These are phyloP conservation scores for Bryum argenteum DNA, from an alignment of 225 moss, liverwort and hornwort species.

Conservation along the genomic window DNA sequence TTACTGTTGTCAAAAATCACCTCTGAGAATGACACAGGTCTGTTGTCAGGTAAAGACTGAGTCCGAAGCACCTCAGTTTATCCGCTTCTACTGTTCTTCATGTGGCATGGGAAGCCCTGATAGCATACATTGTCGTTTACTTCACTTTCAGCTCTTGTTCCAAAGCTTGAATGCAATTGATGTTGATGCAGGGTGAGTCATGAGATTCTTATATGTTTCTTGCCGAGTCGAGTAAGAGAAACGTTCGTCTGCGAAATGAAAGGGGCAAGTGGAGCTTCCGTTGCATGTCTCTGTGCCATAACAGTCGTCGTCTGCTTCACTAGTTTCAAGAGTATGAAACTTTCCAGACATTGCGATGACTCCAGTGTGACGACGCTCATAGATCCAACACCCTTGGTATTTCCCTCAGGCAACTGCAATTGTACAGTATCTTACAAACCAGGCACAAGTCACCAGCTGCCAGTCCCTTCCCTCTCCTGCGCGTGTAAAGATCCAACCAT, in stretches of 20 bases:
- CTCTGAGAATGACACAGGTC: background rate
- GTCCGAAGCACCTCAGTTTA: background rate
- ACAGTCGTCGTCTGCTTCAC: conserved; percentile 18
- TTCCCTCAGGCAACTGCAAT: conserved; percentile 43
- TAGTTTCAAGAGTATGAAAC: conserved; percentile 8
- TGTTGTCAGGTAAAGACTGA: background rate
- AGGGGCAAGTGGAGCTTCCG: background rate
- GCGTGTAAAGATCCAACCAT: conserved; percentile 22
- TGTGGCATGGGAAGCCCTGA: background rate
- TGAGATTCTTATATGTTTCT: background rate
- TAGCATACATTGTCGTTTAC: background rate
- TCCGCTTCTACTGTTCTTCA: background rate
- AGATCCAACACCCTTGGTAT: conserved; percentile 14
- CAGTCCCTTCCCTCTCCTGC: conserved; percentile 37
- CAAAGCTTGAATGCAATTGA: background rate
- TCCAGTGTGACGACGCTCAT: background rate
- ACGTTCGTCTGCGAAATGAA: conserved; percentile 23
- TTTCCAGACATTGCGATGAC: background rate
- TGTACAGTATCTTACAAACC: conserved; percentile 35
- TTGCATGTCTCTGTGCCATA: conserved; percentile 18
- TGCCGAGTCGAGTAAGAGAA: background rate
- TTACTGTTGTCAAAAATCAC: background rate
- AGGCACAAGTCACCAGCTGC: background rate
- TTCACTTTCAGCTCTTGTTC: conserved; percentile 3
- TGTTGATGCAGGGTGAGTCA: too few relatives aligned